A percentile compares a stretch with the other conserved stretches of the same genome.
Conservation (phyloP, 208 protist species). For the Novymonas esmeraldas region DNA sequence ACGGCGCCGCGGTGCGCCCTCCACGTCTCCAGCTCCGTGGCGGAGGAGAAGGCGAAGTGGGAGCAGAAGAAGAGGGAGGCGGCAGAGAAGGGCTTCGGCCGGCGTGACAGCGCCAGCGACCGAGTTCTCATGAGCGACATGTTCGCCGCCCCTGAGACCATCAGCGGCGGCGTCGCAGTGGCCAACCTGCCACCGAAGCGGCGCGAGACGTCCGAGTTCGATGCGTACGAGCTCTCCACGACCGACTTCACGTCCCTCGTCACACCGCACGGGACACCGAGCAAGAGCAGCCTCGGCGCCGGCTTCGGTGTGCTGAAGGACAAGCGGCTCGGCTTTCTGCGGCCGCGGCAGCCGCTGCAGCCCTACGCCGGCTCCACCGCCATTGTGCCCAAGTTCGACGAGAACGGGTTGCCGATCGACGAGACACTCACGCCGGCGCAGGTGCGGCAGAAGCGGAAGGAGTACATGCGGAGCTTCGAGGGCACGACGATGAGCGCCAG, state of each 20-base stretch:
- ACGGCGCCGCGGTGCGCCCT: conserved; percentile 10
- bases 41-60: conserved; percentile 37
- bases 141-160: conserved; percentile 42
- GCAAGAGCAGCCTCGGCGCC: conserved; percentile 65
- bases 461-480: conserved; percentile 85
- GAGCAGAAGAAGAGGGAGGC: conserved; percentile 58
- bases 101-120: conserved; percentile 52
- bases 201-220: conserved; percentile 62
- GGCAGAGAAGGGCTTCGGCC: conserved; percentile 52
- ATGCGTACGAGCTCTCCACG: conserved; percentile 75
- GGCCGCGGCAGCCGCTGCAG: conserved; percentile 65
- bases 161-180: conserved; percentile 51
- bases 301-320: conserved; percentile 84
- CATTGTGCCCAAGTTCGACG: conserved; percentile 64
- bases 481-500: conserved; percentile 76
- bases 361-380: conserved; percentile 47
- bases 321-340: conserved; percentile 84
- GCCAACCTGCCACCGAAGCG: conserved; percentile 64
- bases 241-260: conserved; percentile 83
- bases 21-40: conserved; percentile 28
- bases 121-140: conserved; percentile 65
- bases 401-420: conserved; percentile 76
- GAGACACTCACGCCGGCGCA: conserved; percentile 62
- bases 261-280: conserved; percentile 50
- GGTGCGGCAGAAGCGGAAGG: conserved; percentile 63